Evolutionary conservation across 768 basidiomycete species (phyloP), one percentile per base, ranked within the genome.

Genomic region (Naematelia encephala): DNA sequence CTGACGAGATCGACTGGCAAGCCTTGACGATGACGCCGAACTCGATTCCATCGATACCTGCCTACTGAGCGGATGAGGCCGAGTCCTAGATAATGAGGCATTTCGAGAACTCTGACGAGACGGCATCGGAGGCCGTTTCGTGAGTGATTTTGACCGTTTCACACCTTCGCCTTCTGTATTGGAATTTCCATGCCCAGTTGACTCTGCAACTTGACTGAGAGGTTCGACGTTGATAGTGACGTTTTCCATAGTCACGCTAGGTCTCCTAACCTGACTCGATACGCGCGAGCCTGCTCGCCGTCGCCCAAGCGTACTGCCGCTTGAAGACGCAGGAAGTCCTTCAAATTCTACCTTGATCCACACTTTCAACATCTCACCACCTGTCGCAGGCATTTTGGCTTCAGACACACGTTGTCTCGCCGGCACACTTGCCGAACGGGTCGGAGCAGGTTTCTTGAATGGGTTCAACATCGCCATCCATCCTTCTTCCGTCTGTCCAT

Each of bases 41-140:
- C 27, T 25, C 5, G 54, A 55, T 51, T 54, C 54, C 11, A 50
- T 29, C 21, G 56, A 57, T 16, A 54, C 52, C 39, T 54, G 52
- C 5, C 46, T 19, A 49, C 19, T 25, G 12, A 57, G 47, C 3
- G 45, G 56, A 25, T 42, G 57, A 11, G 28, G 57, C 23, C 29
- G 34, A 8, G 34, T 8, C 34, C 34, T 39, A 16, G 29, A 28
- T 13, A 19, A 30, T 28, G 50, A 25, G 23, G 25, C n/a, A 14
- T 27, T 51, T 14, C 50, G 29, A 51, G 56, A 50, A 21, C 48
- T 48, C 8, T 46, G 45, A 11, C 56, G 46, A 10, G 46, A 30
- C 19, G 56, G 14, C 13, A 22, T n/a, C 30, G 56, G 30, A 12
- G 27, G 12, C 28, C 5, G 39, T 44, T 22, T 44, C 11, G 2